Base-by-base conservation (phyloP, 108 stramenopile species). In the Aurantiochytrium sp. region DNA sequence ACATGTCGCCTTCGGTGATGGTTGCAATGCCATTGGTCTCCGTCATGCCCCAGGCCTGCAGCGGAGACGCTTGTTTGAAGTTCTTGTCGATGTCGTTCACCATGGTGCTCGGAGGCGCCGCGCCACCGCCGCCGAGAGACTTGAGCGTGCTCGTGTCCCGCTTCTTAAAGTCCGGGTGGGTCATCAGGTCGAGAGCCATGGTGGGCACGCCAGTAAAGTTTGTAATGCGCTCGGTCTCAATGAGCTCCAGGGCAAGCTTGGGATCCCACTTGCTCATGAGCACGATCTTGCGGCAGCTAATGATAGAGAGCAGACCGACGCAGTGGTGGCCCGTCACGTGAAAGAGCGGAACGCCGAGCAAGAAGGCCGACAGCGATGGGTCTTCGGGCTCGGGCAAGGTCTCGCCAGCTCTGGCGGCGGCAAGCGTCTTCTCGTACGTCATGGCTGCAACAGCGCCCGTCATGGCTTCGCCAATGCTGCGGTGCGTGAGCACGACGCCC, bases 401-500 rank as follows among this genome's bases (percentile, higher is more conserved):
- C 45, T 64, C 44, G 64, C 64, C 64, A 44, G 49, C 43, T 5
- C 8, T 23, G 45, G 53, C 0, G 8, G 88, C 88, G 64, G 43
- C 44, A 19, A 88, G 91, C 16, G 69, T 90, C 18, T 89, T 28
- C 45, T 53, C 76, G 6, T 25, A 16, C 19, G 89, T 3, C n/a
- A 16, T 49, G n/a, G 87, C 60, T 14, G 53, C 59, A 35, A 51
- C 5, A 18, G 91, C 91, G 21, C 93, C 87, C 5, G 88, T 58
- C 10, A 88, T 72, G 57, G 47, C 59, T 0, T 95, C 91, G 89
- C 95, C 89, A 21, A 91, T 43, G 49, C 8, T 72, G 19, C 19
- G n/a, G 10, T 87, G 89, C 18, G 44, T 89, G 58, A 87, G 76
- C 10, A 93, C 92, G 28, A 93, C 93, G 5, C 91, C 91, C 60